Base-by-base conservation (phyloP, 1,284 basidiomycete species). In the Cystobasidiaceae sp. region DNA sequence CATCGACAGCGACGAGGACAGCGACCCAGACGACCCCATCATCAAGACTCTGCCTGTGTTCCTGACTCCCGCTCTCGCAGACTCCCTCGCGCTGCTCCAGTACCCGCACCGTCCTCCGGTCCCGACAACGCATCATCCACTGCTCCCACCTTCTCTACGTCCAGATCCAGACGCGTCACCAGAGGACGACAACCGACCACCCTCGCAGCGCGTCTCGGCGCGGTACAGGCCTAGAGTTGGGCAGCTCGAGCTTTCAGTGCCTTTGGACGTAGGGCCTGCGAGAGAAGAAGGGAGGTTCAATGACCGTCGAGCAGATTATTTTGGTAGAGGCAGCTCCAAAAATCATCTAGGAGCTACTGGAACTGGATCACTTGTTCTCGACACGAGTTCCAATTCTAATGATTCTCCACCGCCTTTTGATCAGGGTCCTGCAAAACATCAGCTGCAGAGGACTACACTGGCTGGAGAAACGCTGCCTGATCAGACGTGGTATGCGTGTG, bases 401-500 rank as follows among this genome's bases (percentile, higher is more conserved):
- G n/a, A n/a, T n/a, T n/a, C n/a, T n/a, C n/a, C n/a, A n/a, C n/a
- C n/a, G n/a, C n/a, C n/a, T n/a, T n/a, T n/a, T n/a, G n/a, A n/a
- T n/a, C n/a, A n/a, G n/a, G n/a, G n/a, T n/a, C n/a, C n/a, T n/a
- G 68, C 30, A 32, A 27, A 64, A 23, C 59, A 66, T 37, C 30
- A 68, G 34, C 63, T 75, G 51, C 67, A 72, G 55, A 70, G 70
- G 50, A 74, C 75, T 55, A 62, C 67, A 25, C 66, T 70, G 19
- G 57, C 65, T 0, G 71, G 71, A 27, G 68, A 70, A 13, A 58
- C 68, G 9, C 67, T 75, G 43, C 74, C 74, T 2, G 74, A 75
- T 46, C 71, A 73, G 30, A 73, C 74, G n/a, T 72, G 71, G 56
- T 75, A 75, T 61, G 65, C 71, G 33, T 67, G 74, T 19, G 73